phyloP scores from a whole-genome alignment of 2,329 filamentous ascomycete species.

The Tolypocladium guangdongense region DNA sequence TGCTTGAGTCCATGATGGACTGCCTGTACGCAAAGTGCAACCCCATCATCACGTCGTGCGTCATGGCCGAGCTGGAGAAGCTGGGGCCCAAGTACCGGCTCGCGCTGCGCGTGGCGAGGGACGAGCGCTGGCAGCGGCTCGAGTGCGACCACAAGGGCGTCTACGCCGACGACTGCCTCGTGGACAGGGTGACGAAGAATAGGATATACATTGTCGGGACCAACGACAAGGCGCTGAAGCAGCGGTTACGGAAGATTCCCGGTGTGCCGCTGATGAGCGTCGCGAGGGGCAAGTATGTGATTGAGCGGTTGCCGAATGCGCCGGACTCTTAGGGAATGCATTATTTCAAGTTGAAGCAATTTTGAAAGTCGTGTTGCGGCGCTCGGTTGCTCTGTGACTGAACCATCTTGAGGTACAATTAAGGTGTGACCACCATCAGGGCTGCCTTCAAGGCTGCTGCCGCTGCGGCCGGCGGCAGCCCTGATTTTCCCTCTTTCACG shows the following conservation, averaged over 20 bases:
- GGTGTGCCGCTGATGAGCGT: slow-evolving; percentile 69
- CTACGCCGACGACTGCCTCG: slow-evolving; percentile 74
- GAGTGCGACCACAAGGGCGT: slow-evolving; percentile 83
- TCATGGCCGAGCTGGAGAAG: slow-evolving; percentile 80
- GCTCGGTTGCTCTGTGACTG: not conserved
- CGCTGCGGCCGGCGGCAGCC: no score
- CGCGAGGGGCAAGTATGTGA: slow-evolving; percentile 82
- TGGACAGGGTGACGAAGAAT: slow-evolving; percentile 62
- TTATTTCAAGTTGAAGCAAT: not conserved
- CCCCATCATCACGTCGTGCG: slow-evolving; percentile 70
- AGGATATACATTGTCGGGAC: slow-evolving; percentile 72
- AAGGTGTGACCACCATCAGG: no score
- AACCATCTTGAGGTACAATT: not conserved
- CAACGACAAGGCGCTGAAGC: slow-evolving; percentile 70
- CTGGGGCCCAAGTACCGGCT: slow-evolving; percentile 81
- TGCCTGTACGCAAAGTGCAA: slow-evolving; percentile 85
- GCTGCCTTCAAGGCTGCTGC: no score
- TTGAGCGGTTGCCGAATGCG: slow-evolving; percentile 81
- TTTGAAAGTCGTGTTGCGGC: not conserved
- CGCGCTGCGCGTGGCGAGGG: slow-evolving; percentile 73
- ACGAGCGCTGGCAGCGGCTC: slow-evolving; percentile 78
- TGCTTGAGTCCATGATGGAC: slow-evolving; percentile 87
- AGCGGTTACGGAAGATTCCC: slow-evolving; percentile 63
- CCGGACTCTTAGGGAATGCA: slow-evolving; percentile 40
- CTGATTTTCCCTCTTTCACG: no score